These are phyloP conservation scores for Cyclospora cayetanensis DNA, from an alignment of 169 alveolate species.

Conservation along the genomic window DNA sequence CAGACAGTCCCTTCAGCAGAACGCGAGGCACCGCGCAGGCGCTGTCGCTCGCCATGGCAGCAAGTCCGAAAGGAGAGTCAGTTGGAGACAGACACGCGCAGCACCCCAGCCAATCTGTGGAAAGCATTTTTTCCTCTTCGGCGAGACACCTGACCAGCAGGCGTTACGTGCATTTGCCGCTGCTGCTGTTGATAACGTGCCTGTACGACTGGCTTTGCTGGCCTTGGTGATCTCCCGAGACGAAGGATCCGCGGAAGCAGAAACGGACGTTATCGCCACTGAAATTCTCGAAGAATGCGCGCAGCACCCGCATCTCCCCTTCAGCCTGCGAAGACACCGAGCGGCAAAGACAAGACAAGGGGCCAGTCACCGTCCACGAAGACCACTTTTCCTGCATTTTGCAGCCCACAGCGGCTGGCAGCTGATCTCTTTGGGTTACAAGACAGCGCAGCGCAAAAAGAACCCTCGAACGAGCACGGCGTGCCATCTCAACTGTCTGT, in stretches of 20 bases:
- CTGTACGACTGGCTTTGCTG: constrained; percentile 81
- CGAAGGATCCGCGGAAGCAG: constrained; percentile 76
- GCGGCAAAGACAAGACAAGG: not conserved
- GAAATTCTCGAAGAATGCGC: constrained; percentile 86
- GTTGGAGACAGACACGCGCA: too few relatives aligned
- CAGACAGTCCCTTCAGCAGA: too few relatives aligned
- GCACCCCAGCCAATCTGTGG: too few relatives aligned
- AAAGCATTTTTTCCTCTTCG: too few relatives aligned
- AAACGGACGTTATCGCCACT: constrained; percentile 86
- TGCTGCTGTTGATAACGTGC: not conserved
- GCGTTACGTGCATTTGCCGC: not conserved
- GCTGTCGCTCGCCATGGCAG: too few relatives aligned
- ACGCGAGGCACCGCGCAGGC: too few relatives aligned
- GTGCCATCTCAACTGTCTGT: too few relatives aligned
- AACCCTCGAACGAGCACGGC: too few relatives aligned
- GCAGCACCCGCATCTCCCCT: constrained; percentile 86
- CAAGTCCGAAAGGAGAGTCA: too few relatives aligned
- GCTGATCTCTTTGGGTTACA: too few relatives aligned
- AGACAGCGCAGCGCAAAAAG: too few relatives aligned
- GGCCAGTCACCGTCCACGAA: not conserved
- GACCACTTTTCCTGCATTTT: not conserved
- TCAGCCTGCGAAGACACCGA: constrained; percentile 71
- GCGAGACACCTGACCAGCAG: not conserved
- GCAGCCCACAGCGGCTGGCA: not conserved
- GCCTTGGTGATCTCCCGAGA: constrained; percentile 88